A percentile compares a stretch with the other conserved stretches of the same genome.
Evolutionary conservation across 2,329 filamentous ascomycete species (phyloP).

Genomic region (Graphium sp.): DNA sequence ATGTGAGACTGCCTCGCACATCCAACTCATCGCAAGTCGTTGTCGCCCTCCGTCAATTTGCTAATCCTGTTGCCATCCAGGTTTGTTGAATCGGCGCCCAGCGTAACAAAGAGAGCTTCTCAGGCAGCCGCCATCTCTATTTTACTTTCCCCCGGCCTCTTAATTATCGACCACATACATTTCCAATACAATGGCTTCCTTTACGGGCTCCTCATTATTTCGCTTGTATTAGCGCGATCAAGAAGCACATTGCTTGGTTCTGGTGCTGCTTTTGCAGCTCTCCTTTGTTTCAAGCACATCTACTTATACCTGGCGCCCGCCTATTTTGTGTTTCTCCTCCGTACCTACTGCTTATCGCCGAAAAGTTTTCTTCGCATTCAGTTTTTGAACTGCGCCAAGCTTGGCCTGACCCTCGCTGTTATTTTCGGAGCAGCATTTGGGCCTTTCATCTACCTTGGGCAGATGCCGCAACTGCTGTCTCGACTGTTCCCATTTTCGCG

Average conservation of each 20-base stretch:
- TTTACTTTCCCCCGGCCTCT: slow-evolving; percentile 74
- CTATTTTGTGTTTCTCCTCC: slow-evolving; percentile 87
- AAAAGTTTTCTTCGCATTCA: slow-evolving; percentile 60
- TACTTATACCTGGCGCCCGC: slow-evolving; percentile 92
- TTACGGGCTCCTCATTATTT: slow-evolving; percentile 79
- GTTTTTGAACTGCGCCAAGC: slow-evolving; percentile 66
- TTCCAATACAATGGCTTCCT: slow-evolving; percentile 99
- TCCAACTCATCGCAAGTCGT: no score
- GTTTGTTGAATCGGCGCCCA: slow-evolving; percentile 56
- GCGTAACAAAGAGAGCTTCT: slow-evolving; percentile 51
- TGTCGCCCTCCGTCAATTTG: background rate
- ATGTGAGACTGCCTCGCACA: no score
- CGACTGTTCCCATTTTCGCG: slow-evolving; percentile 87
- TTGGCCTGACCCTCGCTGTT: slow-evolving; percentile 53
- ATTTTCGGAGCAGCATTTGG: slow-evolving; percentile 75
- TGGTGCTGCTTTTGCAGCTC: slow-evolving; percentile 65
- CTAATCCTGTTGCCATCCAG: slow-evolving; percentile 19
- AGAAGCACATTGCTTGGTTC: slow-evolving; percentile 60
- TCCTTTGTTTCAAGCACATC: slow-evolving; percentile 95
- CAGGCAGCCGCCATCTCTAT: slow-evolving; percentile 82
- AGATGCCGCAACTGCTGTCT: slow-evolving; percentile 69
- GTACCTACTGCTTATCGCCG: slow-evolving; percentile 71
- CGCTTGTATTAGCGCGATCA: slow-evolving; percentile 65
- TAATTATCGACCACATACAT: slow-evolving; percentile 97
- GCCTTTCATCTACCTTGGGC: slow-evolving; percentile 67